These are phyloP conservation scores for Camelina laxa DNA, from an alignment of 345 rosid genomes.

Conservation along the genomic window DNA sequence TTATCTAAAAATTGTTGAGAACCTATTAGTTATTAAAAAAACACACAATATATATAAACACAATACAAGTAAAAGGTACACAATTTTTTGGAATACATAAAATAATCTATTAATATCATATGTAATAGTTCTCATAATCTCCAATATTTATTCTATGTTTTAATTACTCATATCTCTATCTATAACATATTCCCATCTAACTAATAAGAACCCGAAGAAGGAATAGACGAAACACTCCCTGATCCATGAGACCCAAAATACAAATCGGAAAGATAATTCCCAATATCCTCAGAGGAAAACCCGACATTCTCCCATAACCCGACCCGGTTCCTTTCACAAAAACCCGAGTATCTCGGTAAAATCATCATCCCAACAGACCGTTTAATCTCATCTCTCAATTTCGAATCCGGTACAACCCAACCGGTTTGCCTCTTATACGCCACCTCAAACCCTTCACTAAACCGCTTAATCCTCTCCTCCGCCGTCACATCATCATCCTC, in stretches of 20 bases:
- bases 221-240: constrained; percentile 19
- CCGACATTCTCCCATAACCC: constrained; percentile 45
- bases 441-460: constrained; percentile 61
- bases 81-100: too few relatives aligned
- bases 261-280: constrained; percentile 60
- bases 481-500: neutral
- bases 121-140: too few relatives aligned
- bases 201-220: neutral
- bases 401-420: constrained; percentile 61
- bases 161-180: too few relatives aligned
- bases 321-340: constrained; percentile 46
- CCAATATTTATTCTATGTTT: too few relatives aligned
- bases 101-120: too few relatives aligned
- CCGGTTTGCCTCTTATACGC: constrained; percentile 55
- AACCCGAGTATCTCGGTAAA: constrained; percentile 50
- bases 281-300: constrained; percentile 68
- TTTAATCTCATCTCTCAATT: constrained; percentile 63
- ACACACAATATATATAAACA: too few relatives aligned
- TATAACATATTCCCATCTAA: too few relatives aligned
- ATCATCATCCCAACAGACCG: constrained; percentile 51
- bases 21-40: too few relatives aligned
- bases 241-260: constrained; percentile 37
- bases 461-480: constrained; percentile 48
- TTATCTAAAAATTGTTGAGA: too few relatives aligned
- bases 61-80: too few relatives aligned